A percentile compares a stretch with the other conserved stretches of the same genome.
Evolutionary conservation across 768 basidiomycete species (phyloP).

Genomic region (Pleurotus sapidus): DNA sequence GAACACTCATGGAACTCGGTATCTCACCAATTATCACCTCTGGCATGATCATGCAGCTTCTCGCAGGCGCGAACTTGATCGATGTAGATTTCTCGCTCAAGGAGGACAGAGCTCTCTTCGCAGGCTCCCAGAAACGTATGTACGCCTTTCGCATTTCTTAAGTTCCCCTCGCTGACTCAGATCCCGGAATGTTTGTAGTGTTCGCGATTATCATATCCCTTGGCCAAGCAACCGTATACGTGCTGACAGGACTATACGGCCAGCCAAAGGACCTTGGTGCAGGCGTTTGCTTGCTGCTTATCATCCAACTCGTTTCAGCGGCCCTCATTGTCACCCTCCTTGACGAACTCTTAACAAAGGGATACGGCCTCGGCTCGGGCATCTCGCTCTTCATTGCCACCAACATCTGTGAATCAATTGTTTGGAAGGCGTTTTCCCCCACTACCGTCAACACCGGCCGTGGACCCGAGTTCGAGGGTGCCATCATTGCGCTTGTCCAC

Average conservation of each 20-base stretch:
- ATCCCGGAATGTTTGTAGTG: constrained; percentile 45
- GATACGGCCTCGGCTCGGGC: constrained; percentile 97
- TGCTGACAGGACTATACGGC: constrained; percentile 95
- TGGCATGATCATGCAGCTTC: constrained; percentile 99
- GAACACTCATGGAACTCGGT: constrained; percentile 98
- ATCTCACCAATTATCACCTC: constrained; percentile 97
- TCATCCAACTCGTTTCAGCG: constrained; percentile 93
- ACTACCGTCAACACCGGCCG: constrained; percentile 98
- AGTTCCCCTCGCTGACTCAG: not conserved
- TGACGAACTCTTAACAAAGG: constrained; percentile 92
- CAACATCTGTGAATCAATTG: constrained; percentile 99
- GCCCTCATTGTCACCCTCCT: constrained; percentile 97
- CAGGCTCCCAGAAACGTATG: constrained; percentile 95
- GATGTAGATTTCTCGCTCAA: constrained; percentile 97
- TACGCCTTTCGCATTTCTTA: constrained; percentile 13
- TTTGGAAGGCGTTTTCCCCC: constrained; percentile 99
- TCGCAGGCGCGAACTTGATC: constrained; percentile 95
- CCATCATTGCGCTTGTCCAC: constrained; percentile 95
- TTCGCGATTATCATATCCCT: constrained; percentile 96
- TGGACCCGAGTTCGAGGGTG: constrained; percentile 97
- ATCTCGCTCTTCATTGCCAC: constrained; percentile 99
- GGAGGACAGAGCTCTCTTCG: constrained; percentile 94
- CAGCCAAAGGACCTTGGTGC: constrained; percentile 91
- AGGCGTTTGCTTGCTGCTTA: constrained; percentile 94
- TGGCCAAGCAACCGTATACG: constrained; percentile 96